Evolutionary conservation across 1,139 yeast genomes (phyloP).

Genomic region (Suhomyces bribrorum): DNA sequence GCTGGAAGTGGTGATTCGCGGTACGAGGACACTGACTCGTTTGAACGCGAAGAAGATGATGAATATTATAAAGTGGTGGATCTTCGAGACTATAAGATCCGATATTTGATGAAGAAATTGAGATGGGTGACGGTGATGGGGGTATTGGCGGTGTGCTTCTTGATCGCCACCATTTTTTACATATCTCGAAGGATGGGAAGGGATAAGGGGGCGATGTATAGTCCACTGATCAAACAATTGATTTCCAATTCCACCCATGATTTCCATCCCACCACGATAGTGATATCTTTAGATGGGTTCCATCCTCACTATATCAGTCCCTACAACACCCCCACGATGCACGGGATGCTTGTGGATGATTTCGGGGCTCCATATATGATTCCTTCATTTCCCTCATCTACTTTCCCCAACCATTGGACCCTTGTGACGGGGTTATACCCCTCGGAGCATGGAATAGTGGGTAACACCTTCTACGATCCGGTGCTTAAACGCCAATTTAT

Average conservation of each 20-base stretch:
- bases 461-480: conserved; percentile 79
- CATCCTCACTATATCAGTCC: conserved; percentile 85
- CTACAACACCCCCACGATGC: conserved; percentile 68
- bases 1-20: conserved; percentile 8
- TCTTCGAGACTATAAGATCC: conserved; percentile 33
- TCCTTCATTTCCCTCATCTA: conserved; percentile 86
- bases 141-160: conserved; percentile 7
- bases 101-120: conserved; percentile 4
- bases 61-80: conserved; percentile 10
- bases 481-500: conserved; percentile 54
- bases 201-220: neutral
- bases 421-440: conserved; percentile 85
- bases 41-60: conserved; percentile 7
- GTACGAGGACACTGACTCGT: conserved; percentile 3
- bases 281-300: conserved; percentile 83
- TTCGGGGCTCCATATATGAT: conserved; percentile 80
- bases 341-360: conserved; percentile 52
- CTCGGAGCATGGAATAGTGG: conserved; percentile 81
- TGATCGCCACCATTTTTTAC: conserved; percentile 13
- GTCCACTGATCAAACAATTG: conserved; percentile 13
- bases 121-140: conserved; percentile 11
- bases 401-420: conserved; percentile 93
- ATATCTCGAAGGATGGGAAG: conserved; percentile 1
- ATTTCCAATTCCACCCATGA: conserved; percentile 69
- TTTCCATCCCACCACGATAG: conserved; percentile 74